Evolutionary conservation across 2,329 filamentous ascomycete genomes (phyloP), one percentile per base, ranked within the genome.

Genomic region (Colletotrichum sp.): DNA sequence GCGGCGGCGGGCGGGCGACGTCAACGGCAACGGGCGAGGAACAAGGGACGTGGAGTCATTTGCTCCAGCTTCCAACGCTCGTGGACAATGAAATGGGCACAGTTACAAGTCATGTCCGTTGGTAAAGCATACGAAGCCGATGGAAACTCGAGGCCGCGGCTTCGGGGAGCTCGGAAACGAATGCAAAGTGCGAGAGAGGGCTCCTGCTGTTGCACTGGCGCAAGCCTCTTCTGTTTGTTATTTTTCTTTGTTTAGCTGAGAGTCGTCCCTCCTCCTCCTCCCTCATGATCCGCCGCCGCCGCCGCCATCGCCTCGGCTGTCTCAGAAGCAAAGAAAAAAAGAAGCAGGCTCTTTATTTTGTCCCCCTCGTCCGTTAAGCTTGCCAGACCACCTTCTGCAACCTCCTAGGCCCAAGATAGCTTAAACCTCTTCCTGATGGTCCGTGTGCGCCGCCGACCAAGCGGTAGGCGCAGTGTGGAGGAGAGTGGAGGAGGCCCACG

Each of bases 211-310:
- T 26, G 62, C 62, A 32, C 34, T 68, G 70, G 64, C 48, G 48
- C 71, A 73, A 70, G 72, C 68, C 72, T 71, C 68, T 62, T 62
- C 32, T 34, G 56, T 68, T 64, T 73, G 21, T 61, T 67, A 21
- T 30, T 48, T 34, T 55, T 64, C 55, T 64, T 73, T 65, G 52
- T 73, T 73, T 36, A 52, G 36, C 48, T 34, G 36, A 34, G 52
- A 12, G n/a, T 55, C 61, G 68, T 30, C n/a, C 26, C 30, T 58
- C 48, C n/a, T 48, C 16, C n/a, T 58, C 48, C n/a, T 48, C 16
- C n/a, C 32, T 60, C 58, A 30, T 16, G 34, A 21, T 68, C 8
- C 68, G 30, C 61, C 58, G 28, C 28, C 58, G 43, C 28, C 56
- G 21, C 61, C 32, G 34, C 28, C 58, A 6, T n/a, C 32, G 34